These are phyloP conservation scores for Xylaria sp. DNA, from an alignment of 2,329 filamentous ascomycete genomes.

Conservation along the genomic window DNA sequence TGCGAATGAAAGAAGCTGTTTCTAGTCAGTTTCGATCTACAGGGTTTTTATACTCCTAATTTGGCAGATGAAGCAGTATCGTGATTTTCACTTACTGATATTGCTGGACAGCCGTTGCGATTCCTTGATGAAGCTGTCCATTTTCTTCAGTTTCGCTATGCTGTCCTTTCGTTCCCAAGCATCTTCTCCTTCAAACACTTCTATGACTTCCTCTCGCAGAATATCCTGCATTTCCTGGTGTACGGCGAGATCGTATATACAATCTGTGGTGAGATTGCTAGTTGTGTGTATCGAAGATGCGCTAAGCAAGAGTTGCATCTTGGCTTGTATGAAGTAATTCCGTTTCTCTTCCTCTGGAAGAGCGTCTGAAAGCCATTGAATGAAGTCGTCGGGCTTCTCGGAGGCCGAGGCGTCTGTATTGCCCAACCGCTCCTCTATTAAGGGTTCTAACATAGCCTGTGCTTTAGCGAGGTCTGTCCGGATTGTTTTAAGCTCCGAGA, in stretches of 20 bases:
- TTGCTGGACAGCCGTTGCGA: constrained; percentile 51
- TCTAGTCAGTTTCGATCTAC: constrained; percentile 21
- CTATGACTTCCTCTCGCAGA: constrained; percentile 62
- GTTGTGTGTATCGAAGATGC: constrained; percentile 66
- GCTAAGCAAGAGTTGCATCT: constrained; percentile 56
- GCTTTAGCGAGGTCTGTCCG: constrained; percentile 56
- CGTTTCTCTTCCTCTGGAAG: constrained; percentile 51
- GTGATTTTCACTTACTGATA: constrained; percentile 49
- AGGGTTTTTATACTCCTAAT: background rate
- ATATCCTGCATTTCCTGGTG: constrained; percentile 62
- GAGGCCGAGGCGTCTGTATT: constrained; percentile 54
- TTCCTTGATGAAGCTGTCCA: constrained; percentile 57
- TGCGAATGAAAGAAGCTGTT: constrained; percentile 60
- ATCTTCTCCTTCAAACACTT: constrained; percentile 52
- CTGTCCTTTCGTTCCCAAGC: constrained; percentile 52
- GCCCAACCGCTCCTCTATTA: constrained; percentile 59
- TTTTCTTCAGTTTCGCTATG: constrained; percentile 54
- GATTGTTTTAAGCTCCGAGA: constrained; percentile 60
- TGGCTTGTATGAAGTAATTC: constrained; percentile 53
- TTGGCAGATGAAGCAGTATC: background rate
- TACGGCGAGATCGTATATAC: constrained; percentile 64
- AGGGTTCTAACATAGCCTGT: constrained; percentile 57
- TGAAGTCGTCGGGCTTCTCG: constrained; percentile 59
- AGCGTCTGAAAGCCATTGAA: constrained; percentile 60
- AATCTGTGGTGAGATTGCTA: constrained; percentile 58